Evolutionary conservation across 176 grass and related monocot species (phyloP).

Genomic region (Oryza glaberrima): DNA sequence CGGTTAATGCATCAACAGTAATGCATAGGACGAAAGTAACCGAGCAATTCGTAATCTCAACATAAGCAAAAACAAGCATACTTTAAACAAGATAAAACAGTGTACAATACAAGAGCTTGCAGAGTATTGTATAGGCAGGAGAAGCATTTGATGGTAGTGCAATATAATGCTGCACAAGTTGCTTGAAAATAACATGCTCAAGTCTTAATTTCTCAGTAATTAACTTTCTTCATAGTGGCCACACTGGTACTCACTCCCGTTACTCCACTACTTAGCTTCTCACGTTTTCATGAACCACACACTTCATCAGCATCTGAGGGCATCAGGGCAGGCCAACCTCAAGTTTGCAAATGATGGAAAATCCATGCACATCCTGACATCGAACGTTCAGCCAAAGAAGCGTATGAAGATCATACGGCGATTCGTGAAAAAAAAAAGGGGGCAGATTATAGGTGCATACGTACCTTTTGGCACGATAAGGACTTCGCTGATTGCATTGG

Average conservation of each 20-base stretch:
- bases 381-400: not conserved
- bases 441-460: not conserved
- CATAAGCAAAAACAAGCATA: not conserved
- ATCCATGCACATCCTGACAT: constrained; percentile 11
- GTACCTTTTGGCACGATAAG: not conserved
- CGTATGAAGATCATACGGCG: not conserved
- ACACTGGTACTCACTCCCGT: not conserved
- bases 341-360: not conserved
- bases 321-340: not conserved
- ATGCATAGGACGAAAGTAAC: not conserved
- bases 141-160: not conserved
- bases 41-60: not conserved
- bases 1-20: not conserved
- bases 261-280: not conserved
- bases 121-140: not conserved
- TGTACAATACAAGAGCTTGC: not conserved
- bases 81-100: not conserved
- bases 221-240: not conserved
- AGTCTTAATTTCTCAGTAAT: constrained; percentile 20
- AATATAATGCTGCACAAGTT: not conserved
- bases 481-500: not conserved
- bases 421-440: not conserved
- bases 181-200: not conserved
- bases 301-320: not conserved
- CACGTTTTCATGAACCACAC: not conserved